Percentiles rank a stretch among this genome's conserved stretches.
These are phyloP conservation scores for Pythium pyrilobum DNA, from an alignment of 352 stramenopile genomes.

Conservation along the genomic window DNA sequence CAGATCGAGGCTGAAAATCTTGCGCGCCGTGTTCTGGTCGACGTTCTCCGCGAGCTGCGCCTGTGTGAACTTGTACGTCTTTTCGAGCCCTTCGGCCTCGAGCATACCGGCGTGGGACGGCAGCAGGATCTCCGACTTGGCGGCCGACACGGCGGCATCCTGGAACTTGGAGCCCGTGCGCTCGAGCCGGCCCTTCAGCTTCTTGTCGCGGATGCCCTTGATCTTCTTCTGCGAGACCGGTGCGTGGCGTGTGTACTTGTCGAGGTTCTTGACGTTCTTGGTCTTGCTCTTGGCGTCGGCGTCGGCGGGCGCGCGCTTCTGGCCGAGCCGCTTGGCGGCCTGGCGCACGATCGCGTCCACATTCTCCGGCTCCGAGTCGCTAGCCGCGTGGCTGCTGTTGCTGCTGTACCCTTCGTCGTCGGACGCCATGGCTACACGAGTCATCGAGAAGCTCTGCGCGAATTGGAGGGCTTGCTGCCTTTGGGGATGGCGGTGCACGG, in stretches of 20 bases:
- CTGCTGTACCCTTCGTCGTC: constrained; percentile 38
- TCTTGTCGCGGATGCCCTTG: constrained; percentile 84
- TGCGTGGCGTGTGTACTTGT: constrained; percentile 66
- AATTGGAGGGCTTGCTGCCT: too few species aligned
- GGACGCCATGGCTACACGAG: constrained; percentile 16
- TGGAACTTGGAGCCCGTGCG: constrained; percentile 75
- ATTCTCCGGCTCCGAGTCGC: constrained; percentile 57
- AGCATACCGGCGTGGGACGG: constrained; percentile 82
- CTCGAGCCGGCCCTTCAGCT: constrained; percentile 72
- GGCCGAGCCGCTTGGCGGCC: constrained; percentile 53
- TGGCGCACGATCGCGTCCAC: constrained; percentile 48
- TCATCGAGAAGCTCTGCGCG: constrained; percentile 6
- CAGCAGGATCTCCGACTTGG: constrained; percentile 89
- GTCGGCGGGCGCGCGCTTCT: constrained; percentile 21
- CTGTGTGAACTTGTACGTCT: constrained; percentile 95
- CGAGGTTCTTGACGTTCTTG: constrained; percentile 52
- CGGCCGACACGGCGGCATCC: constrained; percentile 78
- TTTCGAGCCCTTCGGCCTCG: constrained; percentile 95
- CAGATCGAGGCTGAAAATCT: constrained; percentile 96
- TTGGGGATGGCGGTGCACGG: not conserved
- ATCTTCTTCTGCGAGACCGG: constrained; percentile 54
- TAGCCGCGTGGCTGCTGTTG: constrained; percentile 21
- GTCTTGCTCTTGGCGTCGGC: constrained; percentile 19
- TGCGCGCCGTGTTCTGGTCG: constrained; percentile 91
- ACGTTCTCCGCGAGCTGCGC: constrained; percentile 79